A percentile compares a stretch with the other conserved stretches of the same genome.
phyloP scores from a whole-genome alignment of 2,329 filamentous ascomycete genomes.

The Pyrenophora graminea region DNA sequence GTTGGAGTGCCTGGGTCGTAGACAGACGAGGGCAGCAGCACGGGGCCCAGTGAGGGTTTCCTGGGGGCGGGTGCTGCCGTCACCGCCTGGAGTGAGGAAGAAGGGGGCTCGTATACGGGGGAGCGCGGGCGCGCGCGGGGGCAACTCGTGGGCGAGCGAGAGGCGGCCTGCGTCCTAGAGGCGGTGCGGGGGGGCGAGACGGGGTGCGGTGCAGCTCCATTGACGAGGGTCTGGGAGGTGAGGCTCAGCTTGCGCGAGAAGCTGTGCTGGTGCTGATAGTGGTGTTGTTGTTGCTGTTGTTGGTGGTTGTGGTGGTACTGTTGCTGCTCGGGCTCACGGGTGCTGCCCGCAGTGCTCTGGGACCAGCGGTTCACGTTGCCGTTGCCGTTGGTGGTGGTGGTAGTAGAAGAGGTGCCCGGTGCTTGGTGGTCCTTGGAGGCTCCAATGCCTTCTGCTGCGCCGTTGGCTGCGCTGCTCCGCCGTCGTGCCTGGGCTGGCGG shows the following conservation, averaged over 20 bases:
- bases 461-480: neutral
- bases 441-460: conserved; percentile 45
- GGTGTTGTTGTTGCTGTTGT: conserved; percentile 42
- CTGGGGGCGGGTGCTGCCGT: conserved; percentile 38
- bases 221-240: conserved; percentile 23
- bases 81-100: conserved; percentile 18
- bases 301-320: conserved; percentile 43
- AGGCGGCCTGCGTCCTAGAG: conserved; percentile 26
- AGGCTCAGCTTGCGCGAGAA: conserved; percentile 7
- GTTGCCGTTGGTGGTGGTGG: conserved; percentile 52
- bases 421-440: conserved; percentile 47
- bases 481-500: conserved; percentile 14
- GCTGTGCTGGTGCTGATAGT: conserved; percentile 40
- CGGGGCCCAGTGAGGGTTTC: conserved; percentile 36
- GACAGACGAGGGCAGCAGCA: conserved; percentile 41
- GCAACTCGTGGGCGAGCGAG: conserved; percentile 48
- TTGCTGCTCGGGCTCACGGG: conserved; percentile 43
- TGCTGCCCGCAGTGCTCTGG: conserved; percentile 59
- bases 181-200: conserved; percentile 36
- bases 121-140: conserved; percentile 39
- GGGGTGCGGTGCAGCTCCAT: conserved; percentile 43
- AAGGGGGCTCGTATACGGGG: conserved; percentile 36
- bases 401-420: conserved; percentile 42
- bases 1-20: conserved; percentile 46
- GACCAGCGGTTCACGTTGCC: conserved; percentile 62